Base-by-base conservation (phyloP, 306 rosid genomes). In the Prinsepia uniflora region DNA sequence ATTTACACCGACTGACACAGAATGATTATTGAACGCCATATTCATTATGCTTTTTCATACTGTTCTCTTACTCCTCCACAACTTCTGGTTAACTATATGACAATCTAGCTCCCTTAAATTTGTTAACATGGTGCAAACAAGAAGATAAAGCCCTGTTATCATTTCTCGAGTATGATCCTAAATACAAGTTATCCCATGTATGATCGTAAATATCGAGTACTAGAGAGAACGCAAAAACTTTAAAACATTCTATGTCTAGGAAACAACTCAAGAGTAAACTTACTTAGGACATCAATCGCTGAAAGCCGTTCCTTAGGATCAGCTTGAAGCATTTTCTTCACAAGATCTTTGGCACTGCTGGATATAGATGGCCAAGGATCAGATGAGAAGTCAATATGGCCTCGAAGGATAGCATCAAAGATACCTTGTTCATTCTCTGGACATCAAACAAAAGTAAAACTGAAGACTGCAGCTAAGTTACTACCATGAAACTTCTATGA, bases 281-380 rank as follows among this genome's bases (percentile, higher is more conserved):
- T 82, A 94, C 98, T 76, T 13, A 94, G 88, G 74, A 89, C 97
- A 19, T 89, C 92, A 73, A n/a, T 74, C 19, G 98, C 89, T 53
- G 92, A 68, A 76, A 89, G 90, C 36, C 98, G 86, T 65, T 90
- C 95, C 75, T 87, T 90, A 44, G 88, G 84, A 76, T 86, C 92
- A 44, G 88, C 84, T 24, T 80, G 76, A 43, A 94, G 82, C 95
- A 94, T 89, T 80, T 87, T 94, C 84, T 82, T 87, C 63, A 94
- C 90, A 73, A 94, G 90, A 84, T 94, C 98, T 78, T 87, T 90
- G 19, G 97, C 98, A 73, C 92, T 84, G 57, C 81, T 83, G 19
- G 98, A 94, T 81, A 90, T 82, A 49, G 98, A 90, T 76, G 97
- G 95, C 98, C 98, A 94, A 39, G 98, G 98, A 44, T 90, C 88